Evolutionary conservation across 768 basidiomycete genomes (phyloP).

Genomic region (Tulasnella sp.): DNA sequence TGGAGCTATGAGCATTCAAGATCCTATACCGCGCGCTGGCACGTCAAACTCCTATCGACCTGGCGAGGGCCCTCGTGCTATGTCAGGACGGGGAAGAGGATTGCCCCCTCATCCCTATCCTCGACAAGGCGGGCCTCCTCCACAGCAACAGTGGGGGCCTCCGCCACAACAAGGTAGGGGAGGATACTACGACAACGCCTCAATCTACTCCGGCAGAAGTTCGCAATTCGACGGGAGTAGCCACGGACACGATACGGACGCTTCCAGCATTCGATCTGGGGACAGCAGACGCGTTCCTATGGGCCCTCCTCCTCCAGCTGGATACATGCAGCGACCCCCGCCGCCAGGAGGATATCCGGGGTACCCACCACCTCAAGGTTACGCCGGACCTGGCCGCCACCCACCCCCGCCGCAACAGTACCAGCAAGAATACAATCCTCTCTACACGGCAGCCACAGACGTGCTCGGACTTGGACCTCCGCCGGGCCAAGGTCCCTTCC

Average conservation of each 20-base stretch:
- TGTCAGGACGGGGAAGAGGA: neutral
- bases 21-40: neutral
- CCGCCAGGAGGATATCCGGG: conserved; percentile 13
- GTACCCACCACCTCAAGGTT: conserved; percentile 15
- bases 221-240: neutral
- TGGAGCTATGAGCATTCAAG: conserved; percentile 29
- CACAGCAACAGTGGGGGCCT: conserved; percentile 2
- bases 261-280: neutral
- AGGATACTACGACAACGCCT: neutral
- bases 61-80: neutral
- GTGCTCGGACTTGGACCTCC: conserved; percentile 70
- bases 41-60: neutral
- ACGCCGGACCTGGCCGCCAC: conserved; percentile 9
- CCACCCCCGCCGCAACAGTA: conserved; percentile 12
- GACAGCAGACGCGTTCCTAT: neutral
- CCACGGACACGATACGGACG: conserved; percentile 1
- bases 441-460: conserved; percentile 68
- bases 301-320: neutral
- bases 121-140: conserved; percentile 18
- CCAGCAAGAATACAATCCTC: conserved; percentile 37
- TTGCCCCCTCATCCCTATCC: neutral
- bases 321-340: conserved; percentile 14
- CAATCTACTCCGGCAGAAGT: neutral
- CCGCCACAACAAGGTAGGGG: neutral
- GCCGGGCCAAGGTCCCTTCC: conserved; percentile 25